These are phyloP conservation scores for Hevea brasiliensis DNA, from an alignment of 345 rosid species.

Conservation along the genomic window DNA sequence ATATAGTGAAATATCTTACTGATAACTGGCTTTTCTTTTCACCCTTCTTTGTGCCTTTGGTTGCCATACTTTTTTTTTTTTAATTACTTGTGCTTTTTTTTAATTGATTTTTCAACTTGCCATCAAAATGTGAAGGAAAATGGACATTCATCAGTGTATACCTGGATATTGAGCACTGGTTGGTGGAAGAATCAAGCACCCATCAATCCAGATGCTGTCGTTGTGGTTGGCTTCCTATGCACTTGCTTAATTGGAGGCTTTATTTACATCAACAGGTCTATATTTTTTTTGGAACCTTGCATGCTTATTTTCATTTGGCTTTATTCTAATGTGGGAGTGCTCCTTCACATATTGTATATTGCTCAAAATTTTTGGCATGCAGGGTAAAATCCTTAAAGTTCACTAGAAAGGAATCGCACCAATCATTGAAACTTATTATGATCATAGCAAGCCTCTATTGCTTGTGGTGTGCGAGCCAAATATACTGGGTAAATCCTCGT, in stretches of 20 bases:
- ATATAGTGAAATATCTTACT: background rate
- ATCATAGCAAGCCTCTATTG: conserved; percentile 46
- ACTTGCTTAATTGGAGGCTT: conserved; percentile 51
- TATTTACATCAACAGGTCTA: conserved; percentile 62
- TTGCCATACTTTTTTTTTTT: background rate
- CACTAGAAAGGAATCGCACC: conserved; percentile 30
- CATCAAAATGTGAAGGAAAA: conserved; percentile 46
- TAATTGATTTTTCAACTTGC: background rate
- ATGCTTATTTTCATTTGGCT: background rate
- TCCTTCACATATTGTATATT: conserved; percentile 3
- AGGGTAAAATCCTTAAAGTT: conserved; percentile 39
- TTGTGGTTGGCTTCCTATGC: conserved; percentile 55
- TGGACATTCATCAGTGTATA: conserved; percentile 56
- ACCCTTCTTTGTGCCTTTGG: background rate
- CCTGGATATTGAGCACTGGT: conserved; percentile 71
- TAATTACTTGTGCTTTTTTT: background rate
- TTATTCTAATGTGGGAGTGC: background rate
- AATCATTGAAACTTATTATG: conserved; percentile 40
- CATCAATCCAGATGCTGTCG: conserved; percentile 60
- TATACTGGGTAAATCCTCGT: conserved; percentile 55
- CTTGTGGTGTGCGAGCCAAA: conserved; percentile 66
- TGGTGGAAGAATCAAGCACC: conserved; percentile 69
- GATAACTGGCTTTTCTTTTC: background rate
- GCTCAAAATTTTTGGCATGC: conserved; percentile 17
- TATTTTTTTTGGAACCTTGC: background rate